phyloP scores from a whole-genome alignment of 2,329 filamentous ascomycete species.

The Phaeophleospora eucalypticola region DNA sequence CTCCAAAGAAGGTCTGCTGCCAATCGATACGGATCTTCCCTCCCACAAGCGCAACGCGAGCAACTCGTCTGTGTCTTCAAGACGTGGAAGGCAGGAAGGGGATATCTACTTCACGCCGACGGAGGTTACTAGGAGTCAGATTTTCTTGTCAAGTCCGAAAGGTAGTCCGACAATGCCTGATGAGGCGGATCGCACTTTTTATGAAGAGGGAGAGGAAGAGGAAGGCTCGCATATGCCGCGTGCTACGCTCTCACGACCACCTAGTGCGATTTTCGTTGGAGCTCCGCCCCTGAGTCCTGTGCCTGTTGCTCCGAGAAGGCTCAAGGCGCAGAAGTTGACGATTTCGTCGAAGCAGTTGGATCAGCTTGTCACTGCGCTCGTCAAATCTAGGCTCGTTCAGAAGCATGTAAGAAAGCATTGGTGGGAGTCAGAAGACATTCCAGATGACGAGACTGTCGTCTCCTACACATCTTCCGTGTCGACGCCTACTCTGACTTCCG shows the following conservation, averaged over 20 bases:
- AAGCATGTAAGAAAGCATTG: slow-evolving; percentile 23
- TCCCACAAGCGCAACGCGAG: not conserved
- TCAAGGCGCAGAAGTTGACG: slow-evolving; percentile 9
- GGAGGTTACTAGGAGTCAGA: slow-evolving; percentile 19
- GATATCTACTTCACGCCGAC: slow-evolving; percentile 29
- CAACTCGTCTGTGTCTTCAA: slow-evolving; percentile 3
- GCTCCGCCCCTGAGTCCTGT: not conserved
- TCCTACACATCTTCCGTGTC: slow-evolving; percentile 18
- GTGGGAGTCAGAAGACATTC: slow-evolving; percentile 22
- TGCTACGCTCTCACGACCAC: slow-evolving; percentile 8
- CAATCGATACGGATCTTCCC: not conserved
- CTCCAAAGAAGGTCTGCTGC: not conserved
- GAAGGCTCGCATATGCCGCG: slow-evolving; percentile 13
- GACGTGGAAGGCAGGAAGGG: slow-evolving; percentile 7
- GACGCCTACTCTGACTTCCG: slow-evolving; percentile 16
- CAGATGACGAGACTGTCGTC: slow-evolving; percentile 19
- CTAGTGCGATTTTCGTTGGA: slow-evolving; percentile 15
- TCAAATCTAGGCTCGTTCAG: slow-evolving; percentile 21
- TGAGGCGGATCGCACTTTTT: not conserved
- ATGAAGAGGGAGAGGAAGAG: slow-evolving; percentile 6
- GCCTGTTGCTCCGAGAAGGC: not conserved
- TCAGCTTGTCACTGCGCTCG: slow-evolving; percentile 22
- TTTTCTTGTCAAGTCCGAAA: slow-evolving; percentile 24
- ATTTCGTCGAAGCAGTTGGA: slow-evolving; percentile 24
- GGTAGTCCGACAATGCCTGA: slow-evolving; percentile 16